phyloP scores from a whole-genome alignment of 495 filamentous ascomycete species.

The Parathielavia hyrcaniae region DNA sequence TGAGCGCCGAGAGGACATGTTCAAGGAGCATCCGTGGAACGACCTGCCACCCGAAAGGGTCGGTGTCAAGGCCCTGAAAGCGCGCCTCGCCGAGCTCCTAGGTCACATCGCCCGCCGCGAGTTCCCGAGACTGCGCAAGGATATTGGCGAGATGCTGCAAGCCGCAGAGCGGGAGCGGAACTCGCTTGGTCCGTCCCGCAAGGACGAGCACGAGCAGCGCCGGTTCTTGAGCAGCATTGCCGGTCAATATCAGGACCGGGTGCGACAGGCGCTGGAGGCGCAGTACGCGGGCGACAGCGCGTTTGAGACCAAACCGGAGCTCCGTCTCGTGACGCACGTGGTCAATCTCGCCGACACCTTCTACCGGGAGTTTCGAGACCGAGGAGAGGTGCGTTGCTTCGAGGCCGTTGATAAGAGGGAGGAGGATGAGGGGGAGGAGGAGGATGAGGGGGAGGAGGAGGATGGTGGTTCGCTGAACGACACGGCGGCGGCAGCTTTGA shows the following conservation, averaged over 20 bases:
- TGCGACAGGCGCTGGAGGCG: slow-evolving; percentile 34
- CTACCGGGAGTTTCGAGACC: slow-evolving; percentile 10
- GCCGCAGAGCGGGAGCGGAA: slow-evolving; percentile 29
- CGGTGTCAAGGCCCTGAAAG: slow-evolving; percentile 45
- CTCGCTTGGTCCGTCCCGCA: slow-evolving; percentile 41
- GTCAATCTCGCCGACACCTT: slow-evolving; percentile 28
- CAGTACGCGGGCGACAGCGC: slow-evolving; percentile 37
- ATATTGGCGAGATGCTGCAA: slow-evolving; percentile 39
- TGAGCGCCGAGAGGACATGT: slow-evolving; percentile 24
- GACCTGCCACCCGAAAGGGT: slow-evolving; percentile 39
- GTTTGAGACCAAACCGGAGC: slow-evolving; percentile 31
- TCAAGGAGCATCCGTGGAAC: slow-evolving; percentile 39
- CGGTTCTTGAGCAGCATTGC: slow-evolving; percentile 40
- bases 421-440: slow-evolving; percentile 2
- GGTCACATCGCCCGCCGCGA: slow-evolving; percentile 39
- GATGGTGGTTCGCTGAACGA: neutral
- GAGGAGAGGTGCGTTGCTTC: slow-evolving; percentile 1
- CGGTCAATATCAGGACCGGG: slow-evolving; percentile 37
- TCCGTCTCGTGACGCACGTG: slow-evolving; percentile 43
- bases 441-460: slow-evolving; percentile 1
- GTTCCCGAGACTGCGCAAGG: slow-evolving; percentile 44
- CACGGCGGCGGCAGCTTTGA: neutral
- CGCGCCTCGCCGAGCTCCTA: slow-evolving; percentile 40
- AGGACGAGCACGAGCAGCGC: slow-evolving; percentile 39
- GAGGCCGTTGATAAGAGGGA: slow-evolving; percentile 4